phyloP scores from a whole-genome alignment of 1,139 yeast genomes.

The Candida gigantensis region DNA sequence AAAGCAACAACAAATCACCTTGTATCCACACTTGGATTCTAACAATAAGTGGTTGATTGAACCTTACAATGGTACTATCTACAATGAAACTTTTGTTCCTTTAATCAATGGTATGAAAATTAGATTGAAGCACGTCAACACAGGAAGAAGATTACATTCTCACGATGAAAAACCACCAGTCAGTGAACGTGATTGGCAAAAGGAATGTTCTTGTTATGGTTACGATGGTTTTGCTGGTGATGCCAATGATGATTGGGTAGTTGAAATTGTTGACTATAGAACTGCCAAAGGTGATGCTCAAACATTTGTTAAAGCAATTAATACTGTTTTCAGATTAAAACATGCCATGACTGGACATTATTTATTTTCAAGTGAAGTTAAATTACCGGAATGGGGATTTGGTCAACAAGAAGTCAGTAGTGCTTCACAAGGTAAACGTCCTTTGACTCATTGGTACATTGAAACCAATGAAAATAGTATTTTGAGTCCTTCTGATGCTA shows the following conservation, averaged over 20 bases:
- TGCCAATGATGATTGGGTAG: constrained; percentile 91
- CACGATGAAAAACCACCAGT: constrained; percentile 96
- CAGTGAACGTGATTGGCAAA: constrained; percentile 91
- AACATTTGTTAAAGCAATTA: constrained; percentile 69
- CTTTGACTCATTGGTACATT: constrained; percentile 82
- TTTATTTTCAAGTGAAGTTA: constrained; percentile 81
- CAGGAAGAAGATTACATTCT: constrained; percentile 86
- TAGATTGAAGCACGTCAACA: constrained; percentile 68
- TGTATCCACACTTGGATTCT: constrained; percentile 87
- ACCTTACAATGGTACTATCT: constrained; percentile 52
- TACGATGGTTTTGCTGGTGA: constrained; percentile 90
- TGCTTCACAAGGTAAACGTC: constrained; percentile 76
- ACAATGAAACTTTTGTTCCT: constrained; percentile 57
- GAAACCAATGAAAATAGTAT: constrained; percentile 66
- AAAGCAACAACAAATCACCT: constrained; percentile 89
- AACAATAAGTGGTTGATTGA: constrained; percentile 88
- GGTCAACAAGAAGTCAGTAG: constrained; percentile 97
- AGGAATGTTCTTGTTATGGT: constrained; percentile 92
- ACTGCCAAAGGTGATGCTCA: constrained; percentile 62
- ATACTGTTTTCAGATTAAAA: constrained; percentile 80
- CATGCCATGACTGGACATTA: constrained; percentile 92
- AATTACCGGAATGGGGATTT: constrained; percentile 94
- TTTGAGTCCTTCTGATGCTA: constrained; percentile 24
- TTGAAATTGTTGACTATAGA: constrained; percentile 72
- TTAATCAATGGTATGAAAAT: constrained; percentile 77